Base-by-base conservation (phyloP, 352 stramenopile species). In the Phytophthora nicotianae region DNA sequence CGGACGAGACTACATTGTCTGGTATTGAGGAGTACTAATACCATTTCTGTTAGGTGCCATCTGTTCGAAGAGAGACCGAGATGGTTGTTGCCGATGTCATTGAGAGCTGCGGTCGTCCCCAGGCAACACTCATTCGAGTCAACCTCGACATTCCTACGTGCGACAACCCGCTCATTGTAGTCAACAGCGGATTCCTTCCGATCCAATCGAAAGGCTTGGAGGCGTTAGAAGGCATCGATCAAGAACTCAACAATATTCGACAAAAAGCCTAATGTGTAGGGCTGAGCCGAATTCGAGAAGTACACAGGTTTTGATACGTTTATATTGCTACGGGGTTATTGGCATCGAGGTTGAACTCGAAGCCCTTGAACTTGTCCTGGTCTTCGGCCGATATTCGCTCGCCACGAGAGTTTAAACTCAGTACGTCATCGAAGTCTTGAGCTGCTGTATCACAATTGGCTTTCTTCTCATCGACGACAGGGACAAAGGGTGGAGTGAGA, bases 31-130 rank as follows among this genome's bases (percentile, higher is more conserved):
- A n/a, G n/a, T n/a, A 48, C 16, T n/a, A 17, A 32, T 49, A 32
- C 43, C 21, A 0, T 46, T 24, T 40, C 43, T 43, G 9, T 16
- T 62, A 93, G 86, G 85, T 95, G 4, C 83, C 85, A 7, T 93
- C 87, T 4, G 87, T 95, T 8, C 83, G 87, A 8, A 84, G 67
- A 49, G 81, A 93, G 50, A 89, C 74, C 9, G 87, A 95, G 55
- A 89, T 91, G 83, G 84, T 95, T 19, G 83, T 93, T 19, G 72
- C 75, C 0, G 87, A 91, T 51, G 69, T 82, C 5, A 81, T 91
- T n/a, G 68, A 80, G 38, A 69, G 75, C 8, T 94, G 83, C 26
- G 62, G 75, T 8, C 58, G 56, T 14, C 55, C 52, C 0, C 87
- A 93, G 52, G 78, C 82, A 1, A 78, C 67, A 13, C 76, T 93